phyloP scores from a whole-genome alignment of 2,329 filamentous ascomycete species.

The Aurifilum marmelostoma region DNA sequence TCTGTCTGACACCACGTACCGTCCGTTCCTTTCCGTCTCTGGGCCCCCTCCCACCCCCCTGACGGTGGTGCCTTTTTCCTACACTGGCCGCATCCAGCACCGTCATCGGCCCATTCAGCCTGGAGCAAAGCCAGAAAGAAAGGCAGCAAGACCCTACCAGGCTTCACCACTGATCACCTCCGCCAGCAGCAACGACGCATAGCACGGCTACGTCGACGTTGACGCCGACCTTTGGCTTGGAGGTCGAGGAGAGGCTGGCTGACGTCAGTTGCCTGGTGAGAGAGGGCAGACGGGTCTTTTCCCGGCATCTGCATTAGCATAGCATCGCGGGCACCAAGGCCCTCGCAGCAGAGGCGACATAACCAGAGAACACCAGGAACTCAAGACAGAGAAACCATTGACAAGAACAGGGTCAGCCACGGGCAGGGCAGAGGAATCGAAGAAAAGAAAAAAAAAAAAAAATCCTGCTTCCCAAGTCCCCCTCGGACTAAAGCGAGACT shows the following conservation, averaged over 20 bases:
- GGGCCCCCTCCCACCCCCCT: background rate
- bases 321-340: background rate
- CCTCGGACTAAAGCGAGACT: background rate
- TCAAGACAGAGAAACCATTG: too few relatives aligned
- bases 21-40: background rate
- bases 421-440: background rate
- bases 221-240: too few relatives aligned
- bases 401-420: too few relatives aligned
- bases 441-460: too few relatives aligned
- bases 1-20: slow-evolving; percentile 1
- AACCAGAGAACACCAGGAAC: too few relatives aligned
- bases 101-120: slow-evolving; percentile 1
- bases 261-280: background rate
- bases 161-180: background rate
- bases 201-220: background rate
- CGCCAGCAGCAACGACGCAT: background rate
- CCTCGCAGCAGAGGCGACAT: background rate
- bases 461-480: background rate
- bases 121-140: background rate
- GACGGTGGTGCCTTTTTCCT: background rate
- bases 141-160: background rate
- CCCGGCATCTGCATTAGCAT: slow-evolving; percentile 1
- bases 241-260: background rate
- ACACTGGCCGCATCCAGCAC: background rate
- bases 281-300: background rate